Evolutionary conservation across 2,329 filamentous ascomycete genomes (phyloP).

Genomic region (Coniochaeta sp.): DNA sequence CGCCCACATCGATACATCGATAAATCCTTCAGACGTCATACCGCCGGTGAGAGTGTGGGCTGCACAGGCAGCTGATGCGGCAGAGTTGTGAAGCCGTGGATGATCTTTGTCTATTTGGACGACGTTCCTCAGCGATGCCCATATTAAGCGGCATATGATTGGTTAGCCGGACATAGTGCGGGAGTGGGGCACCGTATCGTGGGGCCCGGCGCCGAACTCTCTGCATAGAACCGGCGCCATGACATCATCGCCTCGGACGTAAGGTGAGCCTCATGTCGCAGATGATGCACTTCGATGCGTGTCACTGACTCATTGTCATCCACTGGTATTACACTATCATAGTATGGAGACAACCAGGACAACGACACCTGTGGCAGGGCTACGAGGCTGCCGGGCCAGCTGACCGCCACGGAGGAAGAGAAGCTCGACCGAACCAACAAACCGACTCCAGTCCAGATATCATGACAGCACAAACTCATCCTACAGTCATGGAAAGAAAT

Average conservation of each 20-base stretch:
- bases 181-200: neutral
- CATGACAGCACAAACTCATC: neutral
- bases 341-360: too few relatives aligned
- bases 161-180: neutral
- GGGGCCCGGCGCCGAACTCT: neutral
- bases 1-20: neutral
- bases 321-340: too few relatives aligned
- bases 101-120: neutral
- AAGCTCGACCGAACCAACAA: neutral
- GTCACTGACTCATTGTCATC: neutral
- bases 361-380: neutral
- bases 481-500: neutral
- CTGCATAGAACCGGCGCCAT: neutral
- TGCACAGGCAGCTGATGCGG: neutral
- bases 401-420: neutral
- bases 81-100: neutral
- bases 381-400: neutral
- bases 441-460: too few relatives aligned
- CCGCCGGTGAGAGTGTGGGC: neutral
- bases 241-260: neutral
- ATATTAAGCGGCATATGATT: neutral
- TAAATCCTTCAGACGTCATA: neutral
- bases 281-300: neutral
- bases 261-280: neutral
- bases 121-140: neutral